A percentile compares a stretch with the other conserved stretches of the same genome.
phyloP scores from a whole-genome alignment of 2,329 filamentous ascomycete genomes.

The Aspergillus terreus region DNA sequence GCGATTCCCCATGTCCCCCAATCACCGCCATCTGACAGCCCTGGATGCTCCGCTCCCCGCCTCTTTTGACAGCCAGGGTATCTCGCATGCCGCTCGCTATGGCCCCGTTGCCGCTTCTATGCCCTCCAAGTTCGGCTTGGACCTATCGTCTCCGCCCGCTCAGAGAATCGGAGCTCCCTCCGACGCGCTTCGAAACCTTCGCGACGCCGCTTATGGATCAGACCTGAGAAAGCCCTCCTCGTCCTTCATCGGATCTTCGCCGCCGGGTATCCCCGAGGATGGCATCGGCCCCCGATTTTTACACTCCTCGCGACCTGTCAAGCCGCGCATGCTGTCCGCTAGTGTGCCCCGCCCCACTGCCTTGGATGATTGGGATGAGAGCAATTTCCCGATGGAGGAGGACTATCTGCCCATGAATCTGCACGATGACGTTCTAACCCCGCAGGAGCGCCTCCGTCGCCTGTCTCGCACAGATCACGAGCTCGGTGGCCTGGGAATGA shows the following conservation, averaged over 20 bases:
- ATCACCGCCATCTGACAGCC: constrained; percentile 72
- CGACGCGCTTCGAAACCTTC: constrained; percentile 57
- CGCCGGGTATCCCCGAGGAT: constrained; percentile 62
- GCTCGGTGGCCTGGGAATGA: constrained; percentile 50
- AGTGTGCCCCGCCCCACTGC: constrained; percentile 54
- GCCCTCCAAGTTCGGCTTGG: constrained; percentile 84
- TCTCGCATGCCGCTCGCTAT: constrained; percentile 85
- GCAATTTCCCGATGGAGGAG: constrained; percentile 76
- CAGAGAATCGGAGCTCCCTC: constrained; percentile 63
- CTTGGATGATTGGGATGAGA: constrained; percentile 58
- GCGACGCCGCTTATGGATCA: constrained; percentile 65
- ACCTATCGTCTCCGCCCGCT: constrained; percentile 68
- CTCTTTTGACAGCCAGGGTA: constrained; percentile 93
- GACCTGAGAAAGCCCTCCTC: constrained; percentile 62
- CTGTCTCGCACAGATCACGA: constrained; percentile 57
- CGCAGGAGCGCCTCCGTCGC: constrained; percentile 58
- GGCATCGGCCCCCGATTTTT: constrained; percentile 61
- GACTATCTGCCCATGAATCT: constrained; percentile 75
- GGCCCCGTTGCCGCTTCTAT: constrained; percentile 90
- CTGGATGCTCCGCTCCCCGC: constrained; percentile 89
- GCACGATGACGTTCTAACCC: constrained; percentile 61
- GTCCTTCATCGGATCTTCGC: constrained; percentile 51
- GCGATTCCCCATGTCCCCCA: constrained; percentile 75
- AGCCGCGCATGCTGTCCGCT: constrained; percentile 56
- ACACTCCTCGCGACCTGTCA: constrained; percentile 63